Base-by-base conservation (phyloP, 2,329 filamentous ascomycete genomes). In the Alternaria viburni region DNA sequence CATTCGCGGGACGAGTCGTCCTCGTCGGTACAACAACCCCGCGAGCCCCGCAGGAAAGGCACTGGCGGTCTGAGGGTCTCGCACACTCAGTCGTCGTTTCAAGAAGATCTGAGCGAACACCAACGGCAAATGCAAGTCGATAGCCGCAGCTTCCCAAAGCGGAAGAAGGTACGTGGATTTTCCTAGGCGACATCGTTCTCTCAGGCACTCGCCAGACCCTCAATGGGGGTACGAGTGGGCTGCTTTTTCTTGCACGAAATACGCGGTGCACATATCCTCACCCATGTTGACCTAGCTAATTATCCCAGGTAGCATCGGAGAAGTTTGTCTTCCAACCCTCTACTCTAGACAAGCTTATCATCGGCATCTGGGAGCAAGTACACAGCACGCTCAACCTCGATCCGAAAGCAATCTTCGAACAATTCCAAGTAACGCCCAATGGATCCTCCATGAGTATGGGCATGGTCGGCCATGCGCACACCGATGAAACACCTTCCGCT, bases 331-430 rank as follows among this genome's bases (percentile, higher is more conserved):
- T 85, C 54, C 80, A 84, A 59, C 83, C 83, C 1, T 84, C 83
- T 0, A 84, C 81, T 5, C 69, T 83, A 15, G 82, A 84, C 62
- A 85, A 85, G 62, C 76, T 85, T 46, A 81, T 85, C 49, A 77
- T 80, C 21, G 83, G 84, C 5, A 84, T 85, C 15, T 86, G 83
- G 83, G 81, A 85, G 55, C 82, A 83, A 59, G 74, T 86, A 2
- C 83, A 82, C 66, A 78, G 80, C 15, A 78, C 77, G n/a, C 73
- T 81, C 47, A 79, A 76, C 43, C 66, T 83, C 12, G 81, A 83
- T 64, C 81, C 80, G 2, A 77, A 80, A 58, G 68, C 73, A 3
- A 75, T 76, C 11, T 75, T 75, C 15, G 75, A 77, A 54, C 75
- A 77, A 43, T 77, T 76, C 47, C 70, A 76, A 51, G 66, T 74